These are phyloP conservation scores for Arctostaphylos glauca DNA, from an alignment of 148 eudicot species.

Conservation along the genomic window DNA sequence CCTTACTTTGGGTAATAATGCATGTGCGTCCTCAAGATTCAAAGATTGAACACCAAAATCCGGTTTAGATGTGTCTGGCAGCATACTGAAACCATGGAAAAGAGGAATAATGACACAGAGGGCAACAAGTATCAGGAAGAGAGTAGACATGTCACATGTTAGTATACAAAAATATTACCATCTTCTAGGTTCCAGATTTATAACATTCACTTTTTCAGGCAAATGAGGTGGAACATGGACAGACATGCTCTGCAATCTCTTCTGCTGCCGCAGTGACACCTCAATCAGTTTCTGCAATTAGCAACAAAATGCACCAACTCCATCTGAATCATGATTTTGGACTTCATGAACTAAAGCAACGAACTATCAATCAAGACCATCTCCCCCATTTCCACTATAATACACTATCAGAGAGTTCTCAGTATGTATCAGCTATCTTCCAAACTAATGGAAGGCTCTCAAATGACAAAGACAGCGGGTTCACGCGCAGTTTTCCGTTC, in stretches of 20 bases:
- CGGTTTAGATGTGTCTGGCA: slow-evolving; percentile 31
- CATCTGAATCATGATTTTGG: background rate
- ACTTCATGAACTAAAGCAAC: background rate
- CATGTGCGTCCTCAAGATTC: slow-evolving; percentile 57
- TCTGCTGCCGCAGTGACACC: slow-evolving; percentile 69
- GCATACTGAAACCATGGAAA: slow-evolving; percentile 32
- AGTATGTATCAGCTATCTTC: background rate
- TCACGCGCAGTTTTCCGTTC: too few species aligned
- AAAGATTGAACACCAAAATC: slow-evolving; percentile 32
- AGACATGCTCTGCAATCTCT: slow-evolving; percentile 69
- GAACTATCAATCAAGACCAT: background rate
- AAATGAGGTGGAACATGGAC: slow-evolving; percentile 52
- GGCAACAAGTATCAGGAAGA: background rate
- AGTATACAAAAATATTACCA: slow-evolving; percentile 30
- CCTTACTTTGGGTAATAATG: slow-evolving; percentile 49
- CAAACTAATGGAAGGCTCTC: background rate
- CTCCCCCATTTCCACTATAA: background rate
- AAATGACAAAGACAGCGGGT: background rate
- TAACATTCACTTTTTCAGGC: slow-evolving; percentile 30
- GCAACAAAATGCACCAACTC: slow-evolving; percentile 12
- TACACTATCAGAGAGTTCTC: background rate
- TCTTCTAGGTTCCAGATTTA: slow-evolving; percentile 32
- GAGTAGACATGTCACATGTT: background rate
- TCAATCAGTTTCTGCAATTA: slow-evolving; percentile 70
- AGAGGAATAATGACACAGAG: background rate